Base-by-base conservation (phyloP, 2,329 filamentous ascomycete species). In the Mycocentrospora acerina region DNA sequence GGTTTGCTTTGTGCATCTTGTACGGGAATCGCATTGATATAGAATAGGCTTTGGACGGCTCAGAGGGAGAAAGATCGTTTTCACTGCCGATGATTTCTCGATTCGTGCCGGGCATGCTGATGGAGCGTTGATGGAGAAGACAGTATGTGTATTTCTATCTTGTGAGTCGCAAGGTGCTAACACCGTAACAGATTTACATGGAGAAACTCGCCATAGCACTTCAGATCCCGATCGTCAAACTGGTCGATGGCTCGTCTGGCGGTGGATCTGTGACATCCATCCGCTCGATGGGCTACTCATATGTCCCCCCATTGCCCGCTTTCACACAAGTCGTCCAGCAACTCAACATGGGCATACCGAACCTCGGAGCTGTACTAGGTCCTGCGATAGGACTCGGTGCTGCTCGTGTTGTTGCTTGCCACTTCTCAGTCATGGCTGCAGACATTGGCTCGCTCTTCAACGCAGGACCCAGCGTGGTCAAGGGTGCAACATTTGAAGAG, bases 381-480 rank as follows among this genome's bases (percentile, higher is more conserved):
- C 81, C 81, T 4, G 81, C 81, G 0, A 82, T 84, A 44, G 81
- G 81, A 0, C 66, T 84, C 2, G 81, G 81, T 7, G 80, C 81
- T 3, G 80, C 81, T 1, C 67, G 81, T 27, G 79, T 83, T 0
- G 78, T 81, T 1, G 72, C 74, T 2, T 83, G 79, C 30, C 81
- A 84, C 55, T 85, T 84, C 53, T 80, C 75, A 1, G 81, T 84
- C 24, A 84, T 84, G 81, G 80, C 81, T 3, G 79, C 68, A 4
- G 79, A 84, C 55, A 70, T 85, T 2, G 81, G 81, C 0, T 71
- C 73, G 1, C 54, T 84, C 16, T 83, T 85, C 55, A 84, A 84
- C 54, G 81, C 81, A 6, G 81, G 81, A 0, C 80, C 81, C 0
- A 77, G 78, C 43, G 80, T 84, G 1, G 81, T 84, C 13, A 77